Percentiles rank a stretch among this genome's conserved stretches.
Conservation (phyloP, 352 stramenopile genomes). For the Phytophthora sp. region DNA sequence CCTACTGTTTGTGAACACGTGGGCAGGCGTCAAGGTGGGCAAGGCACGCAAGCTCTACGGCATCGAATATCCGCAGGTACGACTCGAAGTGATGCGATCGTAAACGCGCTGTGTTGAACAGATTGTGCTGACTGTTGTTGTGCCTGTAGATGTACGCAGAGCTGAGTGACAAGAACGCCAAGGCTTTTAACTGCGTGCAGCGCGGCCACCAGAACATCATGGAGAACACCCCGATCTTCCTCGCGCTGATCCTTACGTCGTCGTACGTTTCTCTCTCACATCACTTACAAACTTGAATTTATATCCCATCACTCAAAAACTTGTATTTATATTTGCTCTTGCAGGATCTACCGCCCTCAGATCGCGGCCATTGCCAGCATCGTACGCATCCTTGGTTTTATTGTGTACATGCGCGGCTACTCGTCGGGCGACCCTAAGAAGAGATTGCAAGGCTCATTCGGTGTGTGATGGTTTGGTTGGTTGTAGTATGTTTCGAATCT, state of each 20-base stretch:
- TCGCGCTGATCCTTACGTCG: constrained; percentile 61
- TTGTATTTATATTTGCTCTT: not conserved
- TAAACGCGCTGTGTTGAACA: not conserved
- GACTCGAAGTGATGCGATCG: not conserved
- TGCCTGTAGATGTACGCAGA: constrained; percentile 86
- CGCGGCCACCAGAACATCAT: constrained; percentile 93
- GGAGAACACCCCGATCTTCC: constrained; percentile 84
- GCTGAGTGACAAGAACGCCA: constrained; percentile 88
- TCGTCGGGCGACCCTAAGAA: constrained; percentile 66
- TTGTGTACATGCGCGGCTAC: constrained; percentile 74
- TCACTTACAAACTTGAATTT: not conserved
- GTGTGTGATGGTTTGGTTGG: constrained; percentile 33
- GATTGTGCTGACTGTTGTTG: constrained; percentile 1
- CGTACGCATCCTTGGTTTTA: constrained; percentile 66
- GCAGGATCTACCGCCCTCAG: constrained; percentile 66
- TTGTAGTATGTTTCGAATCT: not conserved
- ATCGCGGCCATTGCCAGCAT: constrained; percentile 60
- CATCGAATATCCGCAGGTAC: constrained; percentile 21
- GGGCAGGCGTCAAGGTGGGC: constrained; percentile 6
- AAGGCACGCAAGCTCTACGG: constrained; percentile 17
- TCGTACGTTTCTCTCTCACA: constrained; percentile 52
- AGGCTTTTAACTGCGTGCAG: constrained; percentile 92
- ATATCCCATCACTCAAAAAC: not conserved
- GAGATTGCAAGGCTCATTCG: constrained; percentile 62
- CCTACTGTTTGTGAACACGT: constrained; percentile 17